Percentiles rank a stretch among this genome's conserved stretches.
Evolutionary conservation across 106 monocot species (phyloP).

Genomic region (Phalaenopsis equestris): DNA sequence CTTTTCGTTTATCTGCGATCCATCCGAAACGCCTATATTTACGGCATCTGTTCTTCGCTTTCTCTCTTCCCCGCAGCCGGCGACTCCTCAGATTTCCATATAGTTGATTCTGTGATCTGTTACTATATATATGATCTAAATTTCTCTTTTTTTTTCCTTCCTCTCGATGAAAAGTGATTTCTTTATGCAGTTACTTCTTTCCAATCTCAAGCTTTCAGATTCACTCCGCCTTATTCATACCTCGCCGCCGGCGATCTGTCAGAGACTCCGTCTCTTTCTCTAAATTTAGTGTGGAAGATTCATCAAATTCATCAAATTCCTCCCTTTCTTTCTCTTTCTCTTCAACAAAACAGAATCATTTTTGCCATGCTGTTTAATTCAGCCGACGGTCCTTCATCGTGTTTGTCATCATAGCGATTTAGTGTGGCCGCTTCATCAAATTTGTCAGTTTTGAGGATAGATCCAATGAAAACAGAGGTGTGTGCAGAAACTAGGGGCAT

Average conservation of each 20-base stretch:
- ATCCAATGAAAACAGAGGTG: background rate
- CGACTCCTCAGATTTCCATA: background rate
- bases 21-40: background rate
- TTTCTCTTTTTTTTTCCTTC: background rate
- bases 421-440: background rate
- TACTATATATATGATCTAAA: background rate
- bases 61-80: background rate
- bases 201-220: background rate
- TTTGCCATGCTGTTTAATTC: no score
- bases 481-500: background rate
- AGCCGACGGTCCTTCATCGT: no score
- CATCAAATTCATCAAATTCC: no score
- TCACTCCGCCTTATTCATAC: background rate
- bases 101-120: background rate
- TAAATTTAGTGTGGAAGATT: no score
- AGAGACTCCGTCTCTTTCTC: no score
- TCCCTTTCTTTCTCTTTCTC: no score
- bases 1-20: background rate
- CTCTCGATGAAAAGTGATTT: background rate
- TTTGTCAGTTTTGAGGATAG: background rate
- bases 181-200: background rate
- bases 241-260: background rate
- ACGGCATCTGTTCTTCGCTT: background rate
- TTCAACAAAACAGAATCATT: no score
- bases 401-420: no score